Percentiles rank a stretch among this genome's conserved stretches.
phyloP scores from a whole-genome alignment of 2,329 filamentous ascomycete species.

The Exserohilum turcica region DNA sequence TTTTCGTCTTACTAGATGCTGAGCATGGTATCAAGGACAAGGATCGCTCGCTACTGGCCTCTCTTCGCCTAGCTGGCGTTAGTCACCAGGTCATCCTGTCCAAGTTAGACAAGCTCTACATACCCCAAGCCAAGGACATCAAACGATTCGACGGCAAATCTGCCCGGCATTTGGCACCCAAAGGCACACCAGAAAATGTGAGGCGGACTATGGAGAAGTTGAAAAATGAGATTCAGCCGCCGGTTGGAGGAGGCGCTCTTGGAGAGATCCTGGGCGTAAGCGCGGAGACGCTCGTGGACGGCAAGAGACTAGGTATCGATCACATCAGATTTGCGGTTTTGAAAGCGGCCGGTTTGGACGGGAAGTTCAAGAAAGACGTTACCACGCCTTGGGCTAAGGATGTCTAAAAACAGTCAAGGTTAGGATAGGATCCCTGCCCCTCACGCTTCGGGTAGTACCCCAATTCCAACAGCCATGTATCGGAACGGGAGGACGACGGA shows the following conservation, averaged over 20 bases:
- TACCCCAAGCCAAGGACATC: constrained; percentile 28
- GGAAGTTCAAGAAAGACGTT: constrained; percentile 3
- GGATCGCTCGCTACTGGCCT: constrained; percentile 62
- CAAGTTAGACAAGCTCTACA: constrained; percentile 61
- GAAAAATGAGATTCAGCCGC: constrained; percentile 44
- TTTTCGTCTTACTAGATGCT: constrained; percentile 69
- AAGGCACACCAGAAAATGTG: constrained; percentile 52
- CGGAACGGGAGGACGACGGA: too few species aligned
- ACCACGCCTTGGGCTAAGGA: neutral
- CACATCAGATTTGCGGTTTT: constrained; percentile 68
- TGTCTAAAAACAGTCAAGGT: neutral
- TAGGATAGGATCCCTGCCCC: neutral
- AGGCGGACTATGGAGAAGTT: constrained; percentile 46
- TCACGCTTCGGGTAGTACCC: neutral
- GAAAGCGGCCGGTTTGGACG: constrained; percentile 53
- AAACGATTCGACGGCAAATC: constrained; percentile 20
- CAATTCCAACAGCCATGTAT: neutral
- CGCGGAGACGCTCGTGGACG: constrained; percentile 55
- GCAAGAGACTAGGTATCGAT: constrained; percentile 63
- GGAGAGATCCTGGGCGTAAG: constrained; percentile 67
- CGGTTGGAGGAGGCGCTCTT: constrained; percentile 48
- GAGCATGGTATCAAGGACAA: constrained; percentile 66
- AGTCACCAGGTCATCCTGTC: constrained; percentile 69
- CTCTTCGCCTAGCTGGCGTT: constrained; percentile 62
- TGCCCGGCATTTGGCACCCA: constrained; percentile 19